A percentile compares a stretch with the other conserved stretches of the same genome.
These are phyloP conservation scores for Euphorbia peplus DNA, from an alignment of 345 rosid genomes.

Conservation along the genomic window DNA sequence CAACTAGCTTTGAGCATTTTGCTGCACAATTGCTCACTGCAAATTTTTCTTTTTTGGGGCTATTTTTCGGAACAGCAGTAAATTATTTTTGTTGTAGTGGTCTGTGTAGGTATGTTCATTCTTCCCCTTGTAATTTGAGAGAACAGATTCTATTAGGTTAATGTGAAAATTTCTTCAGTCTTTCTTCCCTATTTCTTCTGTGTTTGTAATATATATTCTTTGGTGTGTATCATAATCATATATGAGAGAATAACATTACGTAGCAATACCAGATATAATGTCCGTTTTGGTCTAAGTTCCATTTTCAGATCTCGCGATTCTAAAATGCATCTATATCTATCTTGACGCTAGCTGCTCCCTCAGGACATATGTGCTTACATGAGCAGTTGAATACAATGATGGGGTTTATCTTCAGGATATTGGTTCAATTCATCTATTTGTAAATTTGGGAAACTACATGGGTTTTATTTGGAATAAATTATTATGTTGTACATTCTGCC, in stretches of 20 bases:
- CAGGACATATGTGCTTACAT: no score
- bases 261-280: no score
- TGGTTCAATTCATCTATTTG: no score
- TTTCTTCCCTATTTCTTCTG: conserved; percentile 3
- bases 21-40: conserved; percentile 10
- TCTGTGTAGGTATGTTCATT: conserved; percentile 37
- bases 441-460: no score
- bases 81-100: conserved; percentile 16
- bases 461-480: no score
- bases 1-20: conserved; percentile 21
- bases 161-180: conserved; percentile 4
- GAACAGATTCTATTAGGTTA: conserved; percentile 8
- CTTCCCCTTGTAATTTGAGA: conserved; percentile 16
- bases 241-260: conserved; percentile 7
- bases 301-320: no score
- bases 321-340: no score
- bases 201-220: conserved; percentile 13
- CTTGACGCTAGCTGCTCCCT: no score
- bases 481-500: no score
- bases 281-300: no score
- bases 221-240: conserved; percentile 3
- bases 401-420: no score
- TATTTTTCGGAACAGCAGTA: conserved; percentile 6
- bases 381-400: no score
- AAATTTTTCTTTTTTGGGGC: conserved; percentile 7